A percentile compares a stretch with the other conserved stretches of the same genome.
Evolutionary conservation across 2,329 filamentous ascomycete species (phyloP).

Genomic region (Cadophora sp.): DNA sequence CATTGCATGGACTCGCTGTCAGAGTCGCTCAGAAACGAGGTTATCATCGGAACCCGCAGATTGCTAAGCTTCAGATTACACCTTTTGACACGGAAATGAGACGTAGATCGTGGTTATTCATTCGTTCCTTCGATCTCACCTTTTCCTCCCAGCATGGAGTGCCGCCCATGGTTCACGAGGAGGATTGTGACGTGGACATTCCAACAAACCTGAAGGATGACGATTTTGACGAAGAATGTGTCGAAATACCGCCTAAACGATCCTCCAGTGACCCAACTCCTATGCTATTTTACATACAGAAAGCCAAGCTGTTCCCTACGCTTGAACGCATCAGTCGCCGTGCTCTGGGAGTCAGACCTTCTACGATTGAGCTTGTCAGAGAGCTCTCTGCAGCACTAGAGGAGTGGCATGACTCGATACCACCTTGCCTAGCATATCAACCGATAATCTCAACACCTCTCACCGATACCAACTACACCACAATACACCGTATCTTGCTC

Average conservation of each 20-base stretch:
- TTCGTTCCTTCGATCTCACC: neutral
- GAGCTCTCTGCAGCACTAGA: neutral
- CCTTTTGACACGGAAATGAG: neutral
- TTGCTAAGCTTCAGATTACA: neutral
- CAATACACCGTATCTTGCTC: neutral
- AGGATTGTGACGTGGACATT: neutral
- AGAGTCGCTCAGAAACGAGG: neutral
- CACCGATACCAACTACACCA: neutral
- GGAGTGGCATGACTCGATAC: neutral
- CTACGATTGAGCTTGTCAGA: neutral
- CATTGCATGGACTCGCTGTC: neutral
- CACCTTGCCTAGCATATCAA: neutral
- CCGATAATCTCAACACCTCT: neutral
- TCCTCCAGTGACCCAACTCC: neutral
- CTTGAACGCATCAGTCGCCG: neutral
- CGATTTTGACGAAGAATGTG: neutral
- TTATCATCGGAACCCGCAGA: neutral
- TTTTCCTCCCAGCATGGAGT: neutral
- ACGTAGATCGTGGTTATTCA: neutral
- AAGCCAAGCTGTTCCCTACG: neutral
- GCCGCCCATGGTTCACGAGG: neutral
- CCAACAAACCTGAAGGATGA: neutral
- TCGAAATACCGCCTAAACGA: neutral
- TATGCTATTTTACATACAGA: neutral
- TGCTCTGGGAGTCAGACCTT: neutral